Percentiles rank a stretch among this genome's conserved stretches.
These are phyloP conservation scores for Spathaspora gorwiae DNA, from an alignment of 805 yeast genomes.

Conservation along the genomic window DNA sequence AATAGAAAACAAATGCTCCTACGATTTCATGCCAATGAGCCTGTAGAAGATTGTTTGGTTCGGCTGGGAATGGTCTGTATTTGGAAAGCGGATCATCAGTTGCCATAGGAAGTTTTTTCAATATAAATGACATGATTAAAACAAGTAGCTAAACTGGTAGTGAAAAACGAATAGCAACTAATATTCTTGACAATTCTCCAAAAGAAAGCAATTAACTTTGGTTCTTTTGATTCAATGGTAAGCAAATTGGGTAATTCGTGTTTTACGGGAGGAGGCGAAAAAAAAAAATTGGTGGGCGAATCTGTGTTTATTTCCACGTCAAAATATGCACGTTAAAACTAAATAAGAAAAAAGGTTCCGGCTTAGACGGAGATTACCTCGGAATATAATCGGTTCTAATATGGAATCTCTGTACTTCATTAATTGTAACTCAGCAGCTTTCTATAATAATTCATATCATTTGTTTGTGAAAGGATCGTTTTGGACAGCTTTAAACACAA, in stretches of 20 bases:
- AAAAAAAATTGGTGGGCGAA: no score
- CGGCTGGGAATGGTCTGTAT: slow-evolving; percentile 43
- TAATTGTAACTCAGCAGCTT: no score
- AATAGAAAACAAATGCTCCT: slow-evolving; percentile 57
- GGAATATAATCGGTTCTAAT: no score
- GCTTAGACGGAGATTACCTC: no score
- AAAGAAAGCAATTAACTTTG: neutral
- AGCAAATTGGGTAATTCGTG: neutral
- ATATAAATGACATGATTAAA: neutral
- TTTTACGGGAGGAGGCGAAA: neutral
- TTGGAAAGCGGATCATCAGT: slow-evolving; percentile 40
- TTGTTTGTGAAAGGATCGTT: no score
- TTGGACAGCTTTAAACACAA: no score
- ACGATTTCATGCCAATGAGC: slow-evolving; percentile 77
- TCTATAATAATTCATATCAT: no score
- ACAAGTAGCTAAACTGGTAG: neutral
- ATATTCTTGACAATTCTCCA: neutral
- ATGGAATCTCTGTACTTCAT: no score
- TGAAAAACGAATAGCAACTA: no score
- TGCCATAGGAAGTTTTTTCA: slow-evolving; percentile 18
- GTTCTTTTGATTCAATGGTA: neutral
- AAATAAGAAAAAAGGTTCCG: no score
- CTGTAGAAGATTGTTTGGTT: slow-evolving; percentile 38
- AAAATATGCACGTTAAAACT: no score
- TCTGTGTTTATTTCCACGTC: no score